Conservation (phyloP, 768 basidiomycete genomes). For the Cystofilobasidium macerans region DNA sequence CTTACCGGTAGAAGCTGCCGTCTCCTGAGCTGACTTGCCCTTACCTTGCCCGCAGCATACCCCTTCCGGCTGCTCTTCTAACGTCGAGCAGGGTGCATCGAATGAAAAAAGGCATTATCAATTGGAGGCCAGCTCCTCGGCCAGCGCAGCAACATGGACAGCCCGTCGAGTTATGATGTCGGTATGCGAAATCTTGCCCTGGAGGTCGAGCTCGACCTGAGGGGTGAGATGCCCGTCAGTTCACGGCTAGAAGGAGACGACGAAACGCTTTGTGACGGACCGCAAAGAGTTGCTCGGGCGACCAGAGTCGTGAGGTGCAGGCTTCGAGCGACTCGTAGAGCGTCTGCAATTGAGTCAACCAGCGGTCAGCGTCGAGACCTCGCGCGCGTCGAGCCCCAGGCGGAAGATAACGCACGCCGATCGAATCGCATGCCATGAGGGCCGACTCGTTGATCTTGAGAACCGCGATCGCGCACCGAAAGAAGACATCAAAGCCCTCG, state of each 20-base stretch:
- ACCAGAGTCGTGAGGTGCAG: constrained; percentile 85
- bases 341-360: constrained; percentile 31
- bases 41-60: constrained; percentile 28
- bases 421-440: constrained; percentile 68
- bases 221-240: neutral
- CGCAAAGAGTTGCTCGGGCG: constrained; percentile 78
- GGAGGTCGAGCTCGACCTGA: constrained; percentile 23
- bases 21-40: neutral
- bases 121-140: neutral
- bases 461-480: constrained; percentile 79
- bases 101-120: too few species aligned
- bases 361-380: neutral
- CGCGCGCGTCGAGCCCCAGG: neutral
- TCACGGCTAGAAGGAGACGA: neutral
- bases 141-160: constrained; percentile 13
- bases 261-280: constrained; percentile 43
- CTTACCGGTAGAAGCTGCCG: neutral
- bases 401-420: constrained; percentile 44
- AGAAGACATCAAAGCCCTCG: constrained; percentile 81
- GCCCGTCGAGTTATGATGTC: constrained; percentile 14
- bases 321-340: constrained; percentile 82
- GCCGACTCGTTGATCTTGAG: constrained; percentile 73
- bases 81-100: too few species aligned
- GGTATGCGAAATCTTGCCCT: constrained; percentile 4
- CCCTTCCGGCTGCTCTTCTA: constrained; percentile 37